A percentile compares a stretch with the other conserved stretches of the same genome.
These are phyloP conservation scores for Chamaecyparis obtusa DNA, from an alignment of 75 land plant species.

Conservation along the genomic window DNA sequence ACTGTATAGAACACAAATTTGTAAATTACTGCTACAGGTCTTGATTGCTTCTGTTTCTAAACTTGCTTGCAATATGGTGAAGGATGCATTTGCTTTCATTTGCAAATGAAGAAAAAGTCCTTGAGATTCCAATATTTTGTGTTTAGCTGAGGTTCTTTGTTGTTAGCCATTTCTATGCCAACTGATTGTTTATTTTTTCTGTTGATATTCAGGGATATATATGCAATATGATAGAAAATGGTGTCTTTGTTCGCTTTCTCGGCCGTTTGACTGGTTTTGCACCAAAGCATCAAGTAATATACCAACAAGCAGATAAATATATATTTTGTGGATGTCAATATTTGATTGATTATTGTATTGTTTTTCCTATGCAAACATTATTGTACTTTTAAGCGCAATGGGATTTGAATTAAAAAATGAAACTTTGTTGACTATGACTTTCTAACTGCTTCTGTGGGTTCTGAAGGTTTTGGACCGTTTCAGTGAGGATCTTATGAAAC, in stretches of 20 bases:
- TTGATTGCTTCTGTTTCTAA: neutral
- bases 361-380: neutral
- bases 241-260: conserved; percentile 93
- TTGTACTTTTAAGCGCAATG: neutral
- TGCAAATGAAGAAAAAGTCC: neutral
- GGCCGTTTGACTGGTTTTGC: conserved; percentile 84
- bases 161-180: neutral
- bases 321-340: neutral
- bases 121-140: neutral
- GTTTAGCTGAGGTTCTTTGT: conserved; percentile 6
- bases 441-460: conserved; percentile 13
- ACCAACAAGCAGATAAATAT: neutral
- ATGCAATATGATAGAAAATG: conserved; percentile 77
- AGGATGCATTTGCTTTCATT: neutral
- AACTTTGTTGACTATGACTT: neutral
- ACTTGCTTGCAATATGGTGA: neutral
- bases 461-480: conserved; percentile 64
- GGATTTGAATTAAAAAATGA: neutral
- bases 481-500: conserved; percentile 40
- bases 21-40: neutral
- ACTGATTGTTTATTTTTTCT: conserved; percentile 4
- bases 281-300: conserved; percentile 42
- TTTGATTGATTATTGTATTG: neutral
- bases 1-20: neutral
- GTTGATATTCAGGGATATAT: conserved; percentile 72